Percentiles rank a stretch among this genome's conserved stretches.
Conservation (phyloP, 139 green algal species). For the Chlorella ohadii region DNA sequence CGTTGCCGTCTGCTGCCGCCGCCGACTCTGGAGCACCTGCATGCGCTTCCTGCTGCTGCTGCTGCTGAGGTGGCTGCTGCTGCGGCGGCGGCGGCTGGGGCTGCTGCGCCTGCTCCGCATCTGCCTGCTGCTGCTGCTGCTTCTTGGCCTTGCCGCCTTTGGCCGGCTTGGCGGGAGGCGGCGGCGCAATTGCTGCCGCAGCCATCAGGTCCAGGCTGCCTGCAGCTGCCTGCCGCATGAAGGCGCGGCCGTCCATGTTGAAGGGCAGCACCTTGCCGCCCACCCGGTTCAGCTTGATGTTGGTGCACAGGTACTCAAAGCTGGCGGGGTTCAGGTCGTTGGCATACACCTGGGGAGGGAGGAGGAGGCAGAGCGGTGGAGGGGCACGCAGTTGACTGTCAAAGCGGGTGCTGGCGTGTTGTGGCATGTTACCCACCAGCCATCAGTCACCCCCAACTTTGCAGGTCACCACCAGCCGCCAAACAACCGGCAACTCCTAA, state of each 20-base stretch:
- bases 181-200: background rate
- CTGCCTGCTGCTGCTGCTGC: conserved; percentile 9
- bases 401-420: too few relatives aligned
- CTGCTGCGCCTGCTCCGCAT: background rate
- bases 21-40: background rate
- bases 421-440: too few relatives aligned
- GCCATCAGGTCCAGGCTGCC: conserved; percentile 8
- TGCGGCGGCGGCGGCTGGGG: background rate
- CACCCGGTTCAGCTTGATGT: conserved; percentile 84
- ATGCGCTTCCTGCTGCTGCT: background rate
- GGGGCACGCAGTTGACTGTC: too few relatives aligned
- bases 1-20: background rate
- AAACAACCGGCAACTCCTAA: too few relatives aligned
- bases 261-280: conserved; percentile 79
- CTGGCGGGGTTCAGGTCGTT: conserved; percentile 98
- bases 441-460: too few relatives aligned
- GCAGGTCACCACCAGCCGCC: too few relatives aligned
- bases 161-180: background rate
- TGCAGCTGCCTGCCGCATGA: conserved; percentile 44
- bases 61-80: conserved; percentile 1
- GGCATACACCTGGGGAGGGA: conserved; percentile 83
- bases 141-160: background rate
- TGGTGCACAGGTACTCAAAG: conserved; percentile 77
- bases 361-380: background rate
- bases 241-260: conserved; percentile 81